Conservation (phyloP, 768 basidiomycete species). For the Ramaria rubella region DNA sequence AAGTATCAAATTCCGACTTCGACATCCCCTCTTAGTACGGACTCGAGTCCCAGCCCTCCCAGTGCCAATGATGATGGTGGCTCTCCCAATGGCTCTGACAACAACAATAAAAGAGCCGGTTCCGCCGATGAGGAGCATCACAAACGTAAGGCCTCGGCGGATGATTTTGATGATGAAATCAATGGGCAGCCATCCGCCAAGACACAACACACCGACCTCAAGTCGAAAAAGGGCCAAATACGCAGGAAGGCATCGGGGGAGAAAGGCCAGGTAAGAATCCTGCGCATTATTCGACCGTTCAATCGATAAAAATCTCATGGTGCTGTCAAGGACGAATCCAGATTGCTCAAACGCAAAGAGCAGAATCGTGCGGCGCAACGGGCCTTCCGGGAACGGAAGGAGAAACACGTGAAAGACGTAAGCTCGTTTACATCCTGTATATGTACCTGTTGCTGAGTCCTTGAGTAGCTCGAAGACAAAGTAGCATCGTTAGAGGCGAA, state of each 20-base stretch:
- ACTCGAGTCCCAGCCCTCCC: slow-evolving; percentile 74
- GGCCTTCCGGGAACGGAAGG: slow-evolving; percentile 94
- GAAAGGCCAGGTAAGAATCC: slow-evolving; percentile 26
- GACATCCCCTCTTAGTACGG: slow-evolving; percentile 59
- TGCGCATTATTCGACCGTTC: not conserved
- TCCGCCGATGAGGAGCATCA: slow-evolving; percentile 40
- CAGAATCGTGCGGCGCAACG: slow-evolving; percentile 97
- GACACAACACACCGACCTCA: slow-evolving; percentile 51
- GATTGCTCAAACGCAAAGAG: slow-evolving; percentile 85
- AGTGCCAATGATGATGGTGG: slow-evolving; percentile 32
- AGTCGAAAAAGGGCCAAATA: slow-evolving; percentile 21
- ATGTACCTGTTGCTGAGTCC: not conserved
- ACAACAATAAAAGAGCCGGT: slow-evolving; percentile 23
- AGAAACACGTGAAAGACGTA: slow-evolving; percentile 95
- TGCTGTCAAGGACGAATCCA: slow-evolving; percentile 53
- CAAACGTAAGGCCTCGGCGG: slow-evolving; percentile 68
- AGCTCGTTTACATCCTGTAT: slow-evolving; percentile 28
- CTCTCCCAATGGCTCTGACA: slow-evolving; percentile 21
- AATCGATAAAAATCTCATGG: not conserved
- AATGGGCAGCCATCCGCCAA: slow-evolving; percentile 60
- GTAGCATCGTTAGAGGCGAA: slow-evolving; percentile 81
- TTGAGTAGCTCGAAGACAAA: slow-evolving; percentile 77
- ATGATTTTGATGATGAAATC: slow-evolving; percentile 36
- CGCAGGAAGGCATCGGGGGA: slow-evolving; percentile 37
- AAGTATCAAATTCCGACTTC: slow-evolving; percentile 43